Evolutionary conservation across 2,329 filamentous ascomycete species (phyloP), one percentile per base, ranked within the genome.

Genomic region (Epichloe aotearoae): DNA sequence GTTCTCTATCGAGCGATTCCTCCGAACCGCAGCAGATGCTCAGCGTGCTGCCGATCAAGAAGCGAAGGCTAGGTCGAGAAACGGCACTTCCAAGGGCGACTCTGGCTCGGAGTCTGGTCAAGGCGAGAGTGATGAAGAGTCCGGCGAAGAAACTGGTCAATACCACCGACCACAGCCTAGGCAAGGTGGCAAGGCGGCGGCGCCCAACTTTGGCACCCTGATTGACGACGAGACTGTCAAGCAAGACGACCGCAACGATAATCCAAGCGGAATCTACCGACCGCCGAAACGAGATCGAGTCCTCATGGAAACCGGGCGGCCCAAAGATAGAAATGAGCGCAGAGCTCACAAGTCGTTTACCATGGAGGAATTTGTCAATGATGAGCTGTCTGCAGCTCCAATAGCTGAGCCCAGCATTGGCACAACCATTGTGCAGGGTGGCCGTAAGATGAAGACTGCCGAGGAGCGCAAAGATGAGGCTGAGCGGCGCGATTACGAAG

Each of bases 1-100:
- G 57, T 98, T 96, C 68, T 90, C 96, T 64, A 88, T 98, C 61
- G 91, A 97, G 67, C 93, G 95, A 63, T 89, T 96, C 26, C 75
- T 98, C 19, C 85, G 88, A 55, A 87, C 88, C 0, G 89, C 89
- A 37, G 86, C 95, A 54, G 84, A 91, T 58, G 76, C 80, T 4
- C 77, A 83, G 55, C 72, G 67, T 60, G 62, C 64, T 2, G 66
- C 65, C 10, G 61, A 58, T 30, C 54, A 58, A 5, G 52, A 30
- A 59, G 59, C 50, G 39, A 69, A 59, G 52, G 49, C 39, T 45
- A 64, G 57, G 6, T 44, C 39, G 34, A 59, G 62, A 33, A 63
- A 63, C 5, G 20, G 19, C 11, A 10, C 2, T 15, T 23, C 10
- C n/a, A 14, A 20, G 8, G 23, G 45, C 48, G 20, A 30, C 14